phyloP scores from a whole-genome alignment of 805 yeast genomes.

The Helenozyma baotianmanensis region DNA sequence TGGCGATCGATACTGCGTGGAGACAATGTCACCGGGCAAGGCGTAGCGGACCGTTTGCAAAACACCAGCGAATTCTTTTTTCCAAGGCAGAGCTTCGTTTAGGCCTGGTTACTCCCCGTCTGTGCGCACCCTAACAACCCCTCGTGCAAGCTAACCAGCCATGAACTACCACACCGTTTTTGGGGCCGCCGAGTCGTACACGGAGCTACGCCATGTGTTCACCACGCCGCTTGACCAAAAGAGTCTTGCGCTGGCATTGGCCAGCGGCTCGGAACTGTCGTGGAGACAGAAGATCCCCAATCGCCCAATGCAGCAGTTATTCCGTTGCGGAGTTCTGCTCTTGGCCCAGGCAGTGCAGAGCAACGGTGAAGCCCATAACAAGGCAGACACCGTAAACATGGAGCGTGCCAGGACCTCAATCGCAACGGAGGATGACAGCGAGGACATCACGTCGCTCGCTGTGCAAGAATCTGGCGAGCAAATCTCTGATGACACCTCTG shows the following conservation, averaged over 20 bases:
- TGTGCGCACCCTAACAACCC: too few species aligned
- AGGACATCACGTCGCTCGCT: slow-evolving; percentile 10
- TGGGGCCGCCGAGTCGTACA: background rate
- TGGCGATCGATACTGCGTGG: too few species aligned
- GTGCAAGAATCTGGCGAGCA: too few species aligned
- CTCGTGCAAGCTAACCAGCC: too few species aligned
- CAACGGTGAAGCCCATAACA: slow-evolving; percentile 5
- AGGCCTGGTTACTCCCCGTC: too few species aligned
- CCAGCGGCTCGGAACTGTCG: slow-evolving; percentile 1
- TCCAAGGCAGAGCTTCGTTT: too few species aligned
- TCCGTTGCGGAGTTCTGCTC: slow-evolving; percentile 17
- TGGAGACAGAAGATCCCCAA: background rate
- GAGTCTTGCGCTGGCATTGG: background rate
- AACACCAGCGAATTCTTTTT: too few species aligned
- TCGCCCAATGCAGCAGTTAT: slow-evolving; percentile 9
- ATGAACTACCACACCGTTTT: background rate
- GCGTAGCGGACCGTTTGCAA: too few species aligned
- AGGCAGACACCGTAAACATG: too few species aligned
- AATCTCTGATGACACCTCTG: too few species aligned
- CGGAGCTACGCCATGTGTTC: slow-evolving; percentile 1
- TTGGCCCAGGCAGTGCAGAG: slow-evolving; percentile 19
- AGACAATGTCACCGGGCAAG: too few species aligned
- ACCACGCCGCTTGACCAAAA: background rate
- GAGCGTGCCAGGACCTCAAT: too few species aligned
- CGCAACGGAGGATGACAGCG: slow-evolving; percentile 14